Base-by-base conservation (phyloP, 306 rosid species). In the Rosa chinensis region DNA sequence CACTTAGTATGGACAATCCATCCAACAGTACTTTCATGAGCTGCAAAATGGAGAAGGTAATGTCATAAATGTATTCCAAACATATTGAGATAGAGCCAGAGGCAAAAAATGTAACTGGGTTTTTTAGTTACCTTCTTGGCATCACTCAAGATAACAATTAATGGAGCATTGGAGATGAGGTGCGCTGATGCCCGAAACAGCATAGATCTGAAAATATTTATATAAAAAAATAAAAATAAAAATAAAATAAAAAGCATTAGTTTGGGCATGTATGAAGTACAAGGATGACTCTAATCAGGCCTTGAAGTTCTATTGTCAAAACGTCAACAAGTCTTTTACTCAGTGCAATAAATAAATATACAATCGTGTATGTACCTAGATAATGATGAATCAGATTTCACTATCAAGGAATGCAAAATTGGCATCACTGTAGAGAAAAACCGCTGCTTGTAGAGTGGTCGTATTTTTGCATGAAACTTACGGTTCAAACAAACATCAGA, bases 381-480 rank as follows among this genome's bases (percentile, higher is more conserved):
- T n/a, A 84, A 59, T 39, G 91, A 82, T 37, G 95, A 70, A 75
- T 83, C 85, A 67, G 89, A 82, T 81, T 86, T 86, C 80, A 80
- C 52, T 81, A 92, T 84, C 88, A 89, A 79, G 75, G 88, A 86
- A 89, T 37, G 92, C 80, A 95, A 80, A 59, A 95, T 88, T 55
- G 99, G 98, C 90, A 92, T 88, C 82, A 85, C 83, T 71, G 87
- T 78, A 72, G 97, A 90, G 89, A 84, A 95, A 87, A 91, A 92
- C n/a, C 94, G 92, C 90, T 95, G 99, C 87, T 92, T 95, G 88
- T 89, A 85, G 47, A 95, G 92, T 79, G 99, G 98, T 66, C 98
- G 85, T 82, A 87, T 75, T 69, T 83, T 88, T 72, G 93, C 97
- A 89, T 91, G 93, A 56, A 85, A 91, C 50, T 77, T 88, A 66